These are phyloP conservation scores for Senecio squalidus DNA, from an alignment of 140 eudicot species.

Conservation along the genomic window DNA sequence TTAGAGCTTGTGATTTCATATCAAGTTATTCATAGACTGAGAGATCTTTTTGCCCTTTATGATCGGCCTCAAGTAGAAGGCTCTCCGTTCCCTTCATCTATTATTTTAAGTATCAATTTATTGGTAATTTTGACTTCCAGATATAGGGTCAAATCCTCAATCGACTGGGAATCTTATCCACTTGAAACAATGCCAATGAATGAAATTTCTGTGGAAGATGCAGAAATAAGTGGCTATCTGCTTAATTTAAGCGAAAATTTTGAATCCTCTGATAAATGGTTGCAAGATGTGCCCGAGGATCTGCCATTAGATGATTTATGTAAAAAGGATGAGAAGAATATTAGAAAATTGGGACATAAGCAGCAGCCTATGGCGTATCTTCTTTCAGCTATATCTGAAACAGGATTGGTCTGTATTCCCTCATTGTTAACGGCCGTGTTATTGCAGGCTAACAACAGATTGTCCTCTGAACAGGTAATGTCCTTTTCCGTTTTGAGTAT, in stretches of 20 bases:
- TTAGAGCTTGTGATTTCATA: conserved; percentile 79
- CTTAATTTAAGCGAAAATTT: conserved; percentile 16
- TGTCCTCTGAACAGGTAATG: conserved; percentile 80
- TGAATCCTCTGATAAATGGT: conserved; percentile 17
- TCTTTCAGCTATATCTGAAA: conserved; percentile 79
- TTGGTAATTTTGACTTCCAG: conserved; percentile 77
- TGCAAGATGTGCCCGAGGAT: conserved; percentile 68
- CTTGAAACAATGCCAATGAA: conserved; percentile 23
- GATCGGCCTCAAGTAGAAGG: conserved; percentile 97
- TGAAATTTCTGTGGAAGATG: conserved; percentile 17
- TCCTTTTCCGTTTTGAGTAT: background rate
- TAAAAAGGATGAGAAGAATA: conserved; percentile 40
- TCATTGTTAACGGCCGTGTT: conserved; percentile 92
- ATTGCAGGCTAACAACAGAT: conserved; percentile 86
- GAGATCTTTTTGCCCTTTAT: conserved; percentile 94
- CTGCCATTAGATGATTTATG: conserved; percentile 37
- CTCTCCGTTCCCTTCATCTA: conserved; percentile 89
- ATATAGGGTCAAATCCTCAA: conserved; percentile 45
- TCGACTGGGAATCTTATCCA: conserved; percentile 74
- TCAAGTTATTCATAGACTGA: conserved; percentile 80
- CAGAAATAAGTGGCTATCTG: conserved; percentile 17
- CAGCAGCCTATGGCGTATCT: conserved; percentile 61
- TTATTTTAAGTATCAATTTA: conserved; percentile 67
- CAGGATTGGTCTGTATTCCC: conserved; percentile 92
- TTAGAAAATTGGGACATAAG: conserved; percentile 23